phyloP scores from a whole-genome alignment of 805 yeast genomes.

The Suhomyces tanzawaensis region DNA sequence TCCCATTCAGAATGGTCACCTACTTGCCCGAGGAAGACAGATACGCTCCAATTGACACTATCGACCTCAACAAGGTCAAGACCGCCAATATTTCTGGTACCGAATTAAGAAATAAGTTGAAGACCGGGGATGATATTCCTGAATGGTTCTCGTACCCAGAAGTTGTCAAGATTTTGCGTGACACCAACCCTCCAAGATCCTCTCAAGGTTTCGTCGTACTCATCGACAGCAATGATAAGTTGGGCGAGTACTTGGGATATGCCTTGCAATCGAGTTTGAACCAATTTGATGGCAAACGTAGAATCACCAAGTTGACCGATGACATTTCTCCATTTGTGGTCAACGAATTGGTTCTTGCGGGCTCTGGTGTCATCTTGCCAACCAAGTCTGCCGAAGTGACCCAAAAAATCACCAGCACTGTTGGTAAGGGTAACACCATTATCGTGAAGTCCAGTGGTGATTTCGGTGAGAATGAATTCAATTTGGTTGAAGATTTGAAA shows the following conservation, averaged over 20 bases:
- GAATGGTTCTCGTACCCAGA: slow-evolving; percentile 98
- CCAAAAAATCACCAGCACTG: slow-evolving; percentile 55
- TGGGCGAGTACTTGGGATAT: slow-evolving; percentile 54
- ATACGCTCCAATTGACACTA: slow-evolving; percentile 92
- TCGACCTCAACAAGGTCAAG: slow-evolving; percentile 65
- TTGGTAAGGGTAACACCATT: slow-evolving; percentile 57
- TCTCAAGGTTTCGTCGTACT: slow-evolving; percentile 84
- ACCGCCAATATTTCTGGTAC: slow-evolving; percentile 95
- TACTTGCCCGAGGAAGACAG: slow-evolving; percentile 93
- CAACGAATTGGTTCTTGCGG: slow-evolving; percentile 80
- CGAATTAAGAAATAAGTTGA: slow-evolving; percentile 83
- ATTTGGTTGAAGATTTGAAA: slow-evolving; percentile 19
- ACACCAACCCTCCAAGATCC: slow-evolving; percentile 88
- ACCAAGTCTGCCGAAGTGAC: slow-evolving; percentile 47
- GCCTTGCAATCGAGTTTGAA: slow-evolving; percentile 89
- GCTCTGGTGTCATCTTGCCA: slow-evolving; percentile 74
- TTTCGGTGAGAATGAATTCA: slow-evolving; percentile 10
- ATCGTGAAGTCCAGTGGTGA: slow-evolving; percentile 23
- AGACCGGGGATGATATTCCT: slow-evolving; percentile 85
- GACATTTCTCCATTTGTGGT: slow-evolving; percentile 59
- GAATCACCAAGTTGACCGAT: slow-evolving; percentile 54
- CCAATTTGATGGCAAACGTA: slow-evolving; percentile 84
- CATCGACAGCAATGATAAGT: slow-evolving; percentile 52
- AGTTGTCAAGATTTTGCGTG: slow-evolving; percentile 87
- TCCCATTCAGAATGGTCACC: slow-evolving; percentile 96